A percentile compares a stretch with the other conserved stretches of the same genome.
phyloP scores from a whole-genome alignment of 371 early-diverging fungal species.

The Saksenaea vasiformis region DNA sequence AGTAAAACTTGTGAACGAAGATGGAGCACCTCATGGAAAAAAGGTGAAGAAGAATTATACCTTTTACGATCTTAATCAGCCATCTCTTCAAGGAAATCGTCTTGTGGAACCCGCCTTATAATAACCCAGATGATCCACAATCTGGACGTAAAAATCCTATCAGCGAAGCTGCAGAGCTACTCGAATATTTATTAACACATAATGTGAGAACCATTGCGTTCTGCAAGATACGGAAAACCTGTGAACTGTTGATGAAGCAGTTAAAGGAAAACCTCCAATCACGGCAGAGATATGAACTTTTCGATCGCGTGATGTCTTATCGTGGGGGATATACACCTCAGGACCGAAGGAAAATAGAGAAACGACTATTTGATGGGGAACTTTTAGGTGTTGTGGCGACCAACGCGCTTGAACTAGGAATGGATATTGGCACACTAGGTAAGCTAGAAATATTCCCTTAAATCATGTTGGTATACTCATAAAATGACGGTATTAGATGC shows the following conservation, averaged over 20 bases:
- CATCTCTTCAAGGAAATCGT: slow-evolving; percentile 25
- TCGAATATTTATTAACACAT: slow-evolving; percentile 37
- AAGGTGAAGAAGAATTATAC: slow-evolving; percentile 20
- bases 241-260: slow-evolving; percentile 50
- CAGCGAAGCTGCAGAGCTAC: slow-evolving; percentile 33
- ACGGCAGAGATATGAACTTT: slow-evolving; percentile 22
- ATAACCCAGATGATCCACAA: slow-evolving; percentile 13
- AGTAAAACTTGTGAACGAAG: slow-evolving; percentile 28
- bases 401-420: slow-evolving; percentile 71
- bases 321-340: slow-evolving; percentile 65
- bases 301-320: slow-evolving; percentile 53
- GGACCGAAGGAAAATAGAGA: slow-evolving; percentile 62
- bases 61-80: not conserved
- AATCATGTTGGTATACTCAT: not conserved
- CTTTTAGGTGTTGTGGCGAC: slow-evolving; percentile 63
- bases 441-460: not conserved
- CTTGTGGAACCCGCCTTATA: slow-evolving; percentile 42
- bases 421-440: slow-evolving; percentile 68
- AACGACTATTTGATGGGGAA: slow-evolving; percentile 52
- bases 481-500: slow-evolving; percentile 44
- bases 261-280: slow-evolving; percentile 36
- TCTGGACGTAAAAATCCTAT: slow-evolving; percentile 25
- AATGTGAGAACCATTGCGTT: slow-evolving; percentile 52
- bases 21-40: slow-evolving; percentile 50
- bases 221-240: slow-evolving; percentile 54